These are phyloP conservation scores for Amanita pallidorosea DNA, from an alignment of 768 basidiomycete species.

Conservation along the genomic window DNA sequence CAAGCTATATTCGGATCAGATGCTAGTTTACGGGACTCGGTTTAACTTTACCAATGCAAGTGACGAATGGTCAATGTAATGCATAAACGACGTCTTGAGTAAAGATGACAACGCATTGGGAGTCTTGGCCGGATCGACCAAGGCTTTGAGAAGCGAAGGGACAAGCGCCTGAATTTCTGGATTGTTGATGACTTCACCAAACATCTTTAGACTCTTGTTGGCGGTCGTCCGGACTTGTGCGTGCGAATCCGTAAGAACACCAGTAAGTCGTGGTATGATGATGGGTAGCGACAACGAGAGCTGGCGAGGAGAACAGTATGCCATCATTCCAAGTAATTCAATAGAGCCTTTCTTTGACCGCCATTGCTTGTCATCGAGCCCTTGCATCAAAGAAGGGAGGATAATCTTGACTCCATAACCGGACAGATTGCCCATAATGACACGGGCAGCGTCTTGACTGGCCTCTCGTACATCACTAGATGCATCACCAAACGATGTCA, in stretches of 20 bases:
- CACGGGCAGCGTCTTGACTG: constrained; percentile 80
- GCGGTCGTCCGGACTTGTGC: constrained; percentile 89
- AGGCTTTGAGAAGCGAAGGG: constrained; percentile 81
- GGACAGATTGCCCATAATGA: constrained; percentile 93
- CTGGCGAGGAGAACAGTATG: constrained; percentile 93
- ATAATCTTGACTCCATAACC: constrained; percentile 95
- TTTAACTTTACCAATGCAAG: constrained; percentile 56
- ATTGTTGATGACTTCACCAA: constrained; percentile 97
- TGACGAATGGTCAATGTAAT: constrained; percentile 96
- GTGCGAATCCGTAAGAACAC: constrained; percentile 94
- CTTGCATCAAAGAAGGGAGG: constrained; percentile 78
- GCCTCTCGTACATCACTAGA: constrained; percentile 87
- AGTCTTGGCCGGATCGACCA: constrained; percentile 92
- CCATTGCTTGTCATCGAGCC: constrained; percentile 98
- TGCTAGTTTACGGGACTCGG: not conserved
- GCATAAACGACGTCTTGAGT: constrained; percentile 91
- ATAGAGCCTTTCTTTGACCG: constrained; percentile 96
- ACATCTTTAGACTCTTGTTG: constrained; percentile 92
- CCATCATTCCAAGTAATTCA: constrained; percentile 96
- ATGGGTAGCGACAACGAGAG: constrained; percentile 91
- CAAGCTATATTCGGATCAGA: constrained; percentile 41
- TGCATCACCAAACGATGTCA: constrained; percentile 80
- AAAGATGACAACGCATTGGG: constrained; percentile 75
- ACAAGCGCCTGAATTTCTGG: constrained; percentile 93
- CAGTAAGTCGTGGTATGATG: constrained; percentile 92